Base-by-base conservation (phyloP, 1,139 yeast genomes). In the Suhomyces bokatorum region DNA sequence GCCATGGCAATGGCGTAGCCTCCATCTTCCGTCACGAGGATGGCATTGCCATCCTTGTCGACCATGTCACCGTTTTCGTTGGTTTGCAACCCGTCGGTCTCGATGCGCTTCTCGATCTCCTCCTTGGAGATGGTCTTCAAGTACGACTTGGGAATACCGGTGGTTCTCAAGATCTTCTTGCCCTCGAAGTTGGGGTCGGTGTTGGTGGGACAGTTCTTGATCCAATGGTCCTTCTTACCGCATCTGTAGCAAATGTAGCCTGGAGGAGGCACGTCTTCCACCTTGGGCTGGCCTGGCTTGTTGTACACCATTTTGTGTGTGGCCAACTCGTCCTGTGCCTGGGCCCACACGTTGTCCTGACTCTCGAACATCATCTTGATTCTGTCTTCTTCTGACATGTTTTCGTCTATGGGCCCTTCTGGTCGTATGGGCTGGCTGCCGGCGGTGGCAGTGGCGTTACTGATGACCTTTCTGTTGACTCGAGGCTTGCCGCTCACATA, bases 141-240 rank as follows among this genome's bases (percentile, higher is more conserved):
- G 65, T 90, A 90, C 36, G 95, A 85, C 64, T 87, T 85, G 5
- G 99, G 99, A 59, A 93, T 93, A 81, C 99, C 99, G 0, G 99
- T 93, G 0, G 98, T 91, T 57, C 96, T 79, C 59, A 89, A 84
- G 40, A 93, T 85, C 52, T 95, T 78, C 60, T 87, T 88, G 26
- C 96, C 96, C 61, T 93, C 98, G 77, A 90, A 90, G 56, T 83
- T 87, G 5, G 97, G 96, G 64, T 93, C 99, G 44, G 81, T 82
- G 56, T 87, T 87, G 2, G 96, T 89, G 0, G 99, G 99, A 70
- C 99, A 93, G 55, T 90, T 89, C 58, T 87, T 87, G 51, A 95
- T 91, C 93, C 96, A 91, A 64, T 93, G 99, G 51, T 93, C 97
- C 64, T 90, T 88, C 39, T 88, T 90, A 42, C 99, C 99, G 70